phyloP scores from a whole-genome alignment of 2,329 filamentous ascomycete genomes.

The Verticillium isaacii region DNA sequence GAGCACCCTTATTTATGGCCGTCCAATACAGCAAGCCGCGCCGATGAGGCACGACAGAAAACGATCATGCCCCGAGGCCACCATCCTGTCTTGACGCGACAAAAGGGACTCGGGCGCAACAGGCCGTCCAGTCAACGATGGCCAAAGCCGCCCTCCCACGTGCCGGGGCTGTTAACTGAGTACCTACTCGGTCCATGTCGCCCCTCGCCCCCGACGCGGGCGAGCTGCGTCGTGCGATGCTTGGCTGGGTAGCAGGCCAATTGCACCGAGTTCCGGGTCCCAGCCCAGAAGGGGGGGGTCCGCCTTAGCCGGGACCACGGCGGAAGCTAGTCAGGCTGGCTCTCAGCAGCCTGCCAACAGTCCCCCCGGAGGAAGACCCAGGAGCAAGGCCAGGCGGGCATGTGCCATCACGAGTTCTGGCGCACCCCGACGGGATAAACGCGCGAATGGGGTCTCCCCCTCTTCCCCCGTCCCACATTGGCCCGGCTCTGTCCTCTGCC shows the following conservation, averaged over 20 bases:
- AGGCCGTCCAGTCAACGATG: background rate
- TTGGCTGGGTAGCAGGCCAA: background rate
- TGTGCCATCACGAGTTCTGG: background rate
- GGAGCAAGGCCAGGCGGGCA: background rate
- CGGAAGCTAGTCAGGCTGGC: background rate
- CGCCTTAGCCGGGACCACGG: background rate
- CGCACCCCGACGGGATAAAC: slow-evolving; percentile 8
- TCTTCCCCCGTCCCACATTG: background rate
- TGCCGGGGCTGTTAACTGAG: background rate
- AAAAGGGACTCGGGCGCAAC: background rate
- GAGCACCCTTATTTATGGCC: background rate
- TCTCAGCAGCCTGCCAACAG: background rate
- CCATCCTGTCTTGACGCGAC: background rate
- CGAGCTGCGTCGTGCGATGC: background rate
- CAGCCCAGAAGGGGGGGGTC: background rate
- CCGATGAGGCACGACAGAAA: background rate
- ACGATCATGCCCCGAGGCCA: background rate
- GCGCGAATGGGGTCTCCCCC: slow-evolving; percentile 12
- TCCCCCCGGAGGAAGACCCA: background rate
- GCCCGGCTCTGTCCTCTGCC: background rate
- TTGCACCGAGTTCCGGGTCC: background rate
- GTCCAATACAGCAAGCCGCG: background rate
- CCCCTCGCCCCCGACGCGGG: background rate
- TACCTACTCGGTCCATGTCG: background rate
- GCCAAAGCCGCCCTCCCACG: background rate